Evolutionary conservation across 441 rosid genomes (phyloP), one percentile per base, ranked within the genome.

Genomic region (Arabidopsis lyrata): DNA sequence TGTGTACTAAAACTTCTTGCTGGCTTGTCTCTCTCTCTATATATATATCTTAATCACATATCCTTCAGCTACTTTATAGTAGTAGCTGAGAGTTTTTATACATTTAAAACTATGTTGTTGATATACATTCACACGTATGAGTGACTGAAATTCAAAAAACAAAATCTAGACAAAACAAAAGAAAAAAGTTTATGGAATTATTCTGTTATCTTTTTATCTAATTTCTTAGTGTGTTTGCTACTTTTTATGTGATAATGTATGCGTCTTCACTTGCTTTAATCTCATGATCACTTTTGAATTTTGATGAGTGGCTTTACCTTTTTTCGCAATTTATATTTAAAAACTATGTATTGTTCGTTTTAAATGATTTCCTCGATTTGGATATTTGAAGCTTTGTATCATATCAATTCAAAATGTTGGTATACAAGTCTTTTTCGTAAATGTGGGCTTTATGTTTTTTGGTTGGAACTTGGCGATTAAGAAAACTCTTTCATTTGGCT

Each of bases 391-490:
- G 11, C 39, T 62, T 63, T 69, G 24, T 55, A 49, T 63, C 38
- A 63, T 27, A 76, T 34, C 54, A 56, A 76, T 64, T 56, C 48
- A 70, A 70, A 48, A 64, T 57, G 62, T 49, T 49, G 56, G 63
- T 49, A 18, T 63, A 24, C 2, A 34, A 38, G 52, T 31, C 48
- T 12, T 76, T 76, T 70, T 76, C 67, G 3, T 29, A 10, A 58
- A 47, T 38, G 12, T 18, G 74, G 5, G 38, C 53, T 55, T 75
- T 55, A 18, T 68, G 53, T 63, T 62, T 60, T 53, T 75, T 69
- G 20, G 75, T 69, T 47, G 66, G 56, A 70, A 76, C 80, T 76
- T 76, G 76, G 76, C 67, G 63, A 76, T 49, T 76, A 76, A 76
- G 80, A 70, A 70, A 76, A 41, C 54, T 70, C 57, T 49, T 18